Conservation (phyloP, 2,329 filamentous ascomycete species). For the Scedosporium apiospermum region DNA sequence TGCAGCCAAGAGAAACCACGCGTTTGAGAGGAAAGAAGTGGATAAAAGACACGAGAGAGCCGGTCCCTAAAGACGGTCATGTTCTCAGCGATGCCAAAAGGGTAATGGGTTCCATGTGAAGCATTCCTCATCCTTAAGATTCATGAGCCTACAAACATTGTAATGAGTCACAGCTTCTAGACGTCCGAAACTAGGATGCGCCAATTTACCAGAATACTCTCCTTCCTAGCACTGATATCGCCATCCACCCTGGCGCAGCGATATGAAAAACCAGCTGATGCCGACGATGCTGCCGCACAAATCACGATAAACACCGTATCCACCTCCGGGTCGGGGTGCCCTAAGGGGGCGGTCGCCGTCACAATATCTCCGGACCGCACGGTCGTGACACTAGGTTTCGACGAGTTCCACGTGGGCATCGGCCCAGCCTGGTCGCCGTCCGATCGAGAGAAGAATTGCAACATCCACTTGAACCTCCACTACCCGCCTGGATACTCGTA, state of each 20-base stretch:
- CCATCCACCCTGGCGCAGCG: neutral
- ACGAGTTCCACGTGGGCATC: conserved; percentile 3
- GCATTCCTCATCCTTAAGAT: neutral
- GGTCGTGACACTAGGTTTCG: conserved; percentile 7
- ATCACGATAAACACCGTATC: conserved; percentile 7
- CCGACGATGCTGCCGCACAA: neutral
- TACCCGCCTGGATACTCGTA: conserved; percentile 7
- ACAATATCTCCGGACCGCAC: conserved; percentile 5
- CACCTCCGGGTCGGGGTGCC: conserved; percentile 6
- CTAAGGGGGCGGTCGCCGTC: neutral
- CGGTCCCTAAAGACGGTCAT: no score
- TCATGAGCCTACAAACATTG: neutral
- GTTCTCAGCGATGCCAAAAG: no score
- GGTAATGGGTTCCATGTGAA: no score
- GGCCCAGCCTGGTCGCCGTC: neutral
- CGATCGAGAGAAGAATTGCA: conserved; percentile 5
- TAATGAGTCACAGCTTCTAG: neutral
- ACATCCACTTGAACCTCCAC: conserved; percentile 6
- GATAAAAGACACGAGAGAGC: neutral
- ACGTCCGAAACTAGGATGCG: neutral
- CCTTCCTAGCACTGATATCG: neutral
- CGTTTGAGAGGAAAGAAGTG: neutral
- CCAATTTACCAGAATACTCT: neutral
- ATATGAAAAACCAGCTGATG: neutral
- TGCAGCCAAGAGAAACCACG: neutral